Evolutionary conservation across 2,329 filamentous ascomycete species (phyloP).

Genomic region (Microdochium bolleyi): DNA sequence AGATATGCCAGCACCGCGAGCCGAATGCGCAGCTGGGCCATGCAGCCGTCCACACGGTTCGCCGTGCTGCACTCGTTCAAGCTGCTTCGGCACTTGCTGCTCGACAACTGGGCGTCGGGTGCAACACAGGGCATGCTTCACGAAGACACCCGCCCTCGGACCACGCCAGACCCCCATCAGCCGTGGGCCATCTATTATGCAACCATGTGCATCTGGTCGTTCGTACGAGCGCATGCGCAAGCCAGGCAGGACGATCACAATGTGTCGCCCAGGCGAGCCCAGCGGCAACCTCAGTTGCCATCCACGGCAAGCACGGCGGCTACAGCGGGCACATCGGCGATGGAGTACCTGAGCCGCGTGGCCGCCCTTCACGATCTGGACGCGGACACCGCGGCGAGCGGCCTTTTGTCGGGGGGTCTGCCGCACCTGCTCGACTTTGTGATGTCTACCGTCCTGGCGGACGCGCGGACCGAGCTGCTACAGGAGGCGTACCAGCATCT

Average conservation of each 20-base stretch:
- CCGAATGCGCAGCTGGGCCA: constrained; percentile 75
- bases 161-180: constrained; percentile 61
- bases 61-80: constrained; percentile 79
- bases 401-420: constrained; percentile 19
- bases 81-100: constrained; percentile 69
- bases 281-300: constrained; percentile 31
- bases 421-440: constrained; percentile 36
- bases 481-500: constrained; percentile 69
- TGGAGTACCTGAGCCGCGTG: neutral
- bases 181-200: constrained; percentile 91
- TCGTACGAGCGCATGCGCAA: constrained; percentile 57
- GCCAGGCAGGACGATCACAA: constrained; percentile 54
- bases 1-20: constrained; percentile 67
- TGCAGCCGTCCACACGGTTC: constrained; percentile 65
- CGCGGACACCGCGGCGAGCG: neutral
- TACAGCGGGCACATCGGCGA: neutral
- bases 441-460: constrained; percentile 27
- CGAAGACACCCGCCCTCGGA: constrained; percentile 13
- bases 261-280: too few relatives aligned
- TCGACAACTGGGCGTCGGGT: constrained; percentile 34
- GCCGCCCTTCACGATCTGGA: neutral
- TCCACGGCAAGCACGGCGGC: constrained; percentile 37
- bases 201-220: constrained; percentile 78
- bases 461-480: constrained; percentile 57
- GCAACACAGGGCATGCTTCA: constrained; percentile 12